phyloP scores from a whole-genome alignment of 1,284 basidiomycete species.

The Cryptococcus jaspeensis region DNA sequence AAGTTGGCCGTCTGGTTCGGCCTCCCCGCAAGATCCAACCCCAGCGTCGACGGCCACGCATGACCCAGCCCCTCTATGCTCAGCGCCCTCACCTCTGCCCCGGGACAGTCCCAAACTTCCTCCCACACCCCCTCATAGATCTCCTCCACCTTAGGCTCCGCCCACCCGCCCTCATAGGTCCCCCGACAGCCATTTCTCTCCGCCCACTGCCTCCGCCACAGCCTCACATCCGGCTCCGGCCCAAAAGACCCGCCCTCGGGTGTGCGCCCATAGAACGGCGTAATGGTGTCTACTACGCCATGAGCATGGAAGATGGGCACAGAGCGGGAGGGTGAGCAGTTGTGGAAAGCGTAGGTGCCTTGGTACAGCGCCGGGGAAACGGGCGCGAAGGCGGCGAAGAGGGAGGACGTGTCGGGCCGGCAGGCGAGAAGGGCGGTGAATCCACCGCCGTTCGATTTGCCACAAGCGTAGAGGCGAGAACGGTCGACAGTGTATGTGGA shows the following conservation, averaged over 20 bases:
- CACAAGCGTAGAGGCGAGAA: constrained; percentile 21
- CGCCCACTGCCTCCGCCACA: constrained; percentile 26
- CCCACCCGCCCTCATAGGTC: neutral
- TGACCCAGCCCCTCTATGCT: constrained; percentile 21
- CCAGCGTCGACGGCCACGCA: constrained; percentile 23
- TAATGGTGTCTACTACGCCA: constrained; percentile 25
- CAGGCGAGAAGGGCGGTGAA: constrained; percentile 26
- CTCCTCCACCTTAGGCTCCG: constrained; percentile 4
- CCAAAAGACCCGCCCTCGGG: constrained; percentile 13
- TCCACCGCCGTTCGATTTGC: constrained; percentile 34
- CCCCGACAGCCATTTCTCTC: constrained; percentile 20
- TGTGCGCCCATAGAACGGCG: constrained; percentile 25
- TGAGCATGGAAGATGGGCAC: constrained; percentile 28
- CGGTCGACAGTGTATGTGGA: constrained; percentile 20
- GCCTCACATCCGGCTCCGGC: constrained; percentile 22
- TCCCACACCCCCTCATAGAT: constrained; percentile 7
- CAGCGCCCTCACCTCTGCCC: constrained; percentile 19
- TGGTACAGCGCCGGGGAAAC: constrained; percentile 30
- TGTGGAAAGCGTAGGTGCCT: constrained; percentile 22
- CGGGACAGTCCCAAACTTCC: constrained; percentile 16
- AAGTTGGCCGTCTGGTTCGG: constrained; percentile 27
- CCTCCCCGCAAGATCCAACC: constrained; percentile 28
- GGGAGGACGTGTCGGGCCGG: constrained; percentile 19
- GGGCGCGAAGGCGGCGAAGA: constrained; percentile 33
- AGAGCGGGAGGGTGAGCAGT: constrained; percentile 20